Percentiles rank a stretch among this genome's conserved stretches.
These are phyloP conservation scores for Helminthosporium solani DNA, from an alignment of 2,329 filamentous ascomycete species.

Conservation along the genomic window DNA sequence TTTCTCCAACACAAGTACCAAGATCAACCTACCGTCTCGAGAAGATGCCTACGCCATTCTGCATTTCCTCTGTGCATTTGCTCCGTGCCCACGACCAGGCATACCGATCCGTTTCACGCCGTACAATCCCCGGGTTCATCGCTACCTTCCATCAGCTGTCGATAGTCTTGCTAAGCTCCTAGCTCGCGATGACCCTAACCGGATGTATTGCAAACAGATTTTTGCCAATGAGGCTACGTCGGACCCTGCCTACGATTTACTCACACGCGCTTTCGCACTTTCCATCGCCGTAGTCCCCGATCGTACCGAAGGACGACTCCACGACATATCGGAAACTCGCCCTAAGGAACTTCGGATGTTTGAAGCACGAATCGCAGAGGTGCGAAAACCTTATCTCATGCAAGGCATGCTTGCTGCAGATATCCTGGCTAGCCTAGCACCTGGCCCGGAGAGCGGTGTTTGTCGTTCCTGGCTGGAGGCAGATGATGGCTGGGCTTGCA, in stretches of 20 bases:
- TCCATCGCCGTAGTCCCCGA: slow-evolving; percentile 84
- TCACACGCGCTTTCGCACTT: slow-evolving; percentile 84
- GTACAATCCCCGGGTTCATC: slow-evolving; percentile 79
- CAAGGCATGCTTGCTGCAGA: slow-evolving; percentile 90
- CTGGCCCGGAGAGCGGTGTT: slow-evolving; percentile 68
- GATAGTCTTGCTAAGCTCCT: slow-evolving; percentile 90
- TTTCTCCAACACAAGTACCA: slow-evolving; percentile 82
- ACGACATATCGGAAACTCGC: slow-evolving; percentile 48
- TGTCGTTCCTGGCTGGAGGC: slow-evolving; percentile 80
- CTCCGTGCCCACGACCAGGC: slow-evolving; percentile 72
- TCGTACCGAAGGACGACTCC: slow-evolving; percentile 54
- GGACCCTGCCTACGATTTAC: slow-evolving; percentile 69
- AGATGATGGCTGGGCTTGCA: slow-evolving; percentile 79
- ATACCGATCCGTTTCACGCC: slow-evolving; percentile 68
- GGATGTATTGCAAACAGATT: slow-evolving; percentile 78
- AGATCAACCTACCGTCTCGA: slow-evolving; percentile 76
- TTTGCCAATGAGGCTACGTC: slow-evolving; percentile 71
- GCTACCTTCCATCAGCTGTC: slow-evolving; percentile 85
- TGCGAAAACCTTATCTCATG: slow-evolving; percentile 84
- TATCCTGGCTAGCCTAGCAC: slow-evolving; percentile 75
- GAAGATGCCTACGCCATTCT: slow-evolving; percentile 86
- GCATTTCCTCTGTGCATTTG: slow-evolving; percentile 88
- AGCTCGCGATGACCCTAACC: slow-evolving; percentile 89
- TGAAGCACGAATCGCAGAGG: slow-evolving; percentile 68
- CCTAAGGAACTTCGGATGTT: slow-evolving; percentile 37